These are phyloP conservation scores for Benincasa hispida DNA, from an alignment of 306 rosid species.

Conservation along the genomic window DNA sequence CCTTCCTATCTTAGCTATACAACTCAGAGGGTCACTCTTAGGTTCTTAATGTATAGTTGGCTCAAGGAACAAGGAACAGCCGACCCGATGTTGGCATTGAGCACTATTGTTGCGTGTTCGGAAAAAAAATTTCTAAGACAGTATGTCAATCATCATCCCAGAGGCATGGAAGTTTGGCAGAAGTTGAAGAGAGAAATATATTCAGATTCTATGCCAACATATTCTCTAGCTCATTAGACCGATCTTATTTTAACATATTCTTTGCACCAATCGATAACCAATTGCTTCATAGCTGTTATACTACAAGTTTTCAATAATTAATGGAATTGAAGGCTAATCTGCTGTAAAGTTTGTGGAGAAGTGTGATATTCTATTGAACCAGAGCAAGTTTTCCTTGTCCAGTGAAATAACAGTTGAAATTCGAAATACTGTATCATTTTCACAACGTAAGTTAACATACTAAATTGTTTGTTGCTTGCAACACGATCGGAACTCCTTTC, in stretches of 20 bases:
- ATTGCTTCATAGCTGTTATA: neutral
- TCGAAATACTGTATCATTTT: neutral
- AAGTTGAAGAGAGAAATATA: slow-evolving; percentile 28
- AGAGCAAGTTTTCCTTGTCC: neutral
- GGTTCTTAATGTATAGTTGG: slow-evolving; percentile 61
- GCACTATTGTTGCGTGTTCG: slow-evolving; percentile 43
- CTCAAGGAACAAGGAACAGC: slow-evolving; percentile 39
- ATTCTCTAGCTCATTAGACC: neutral
- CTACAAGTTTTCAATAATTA: neutral
- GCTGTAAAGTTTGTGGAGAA: neutral
- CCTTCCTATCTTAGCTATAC: slow-evolving; percentile 49
- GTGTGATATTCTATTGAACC: too few species aligned
- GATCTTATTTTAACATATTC: neutral
- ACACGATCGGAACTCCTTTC: neutral
- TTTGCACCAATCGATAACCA: neutral
- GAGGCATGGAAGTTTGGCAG: slow-evolving; percentile 53
- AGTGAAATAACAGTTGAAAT: neutral
- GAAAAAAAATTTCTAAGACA: slow-evolving; percentile 24
- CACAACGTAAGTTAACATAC: neutral
- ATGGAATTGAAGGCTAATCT: too few species aligned
- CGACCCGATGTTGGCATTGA: slow-evolving; percentile 28
- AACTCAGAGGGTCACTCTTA: slow-evolving; percentile 36
- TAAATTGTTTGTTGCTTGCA: neutral
- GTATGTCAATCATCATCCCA: slow-evolving; percentile 54
- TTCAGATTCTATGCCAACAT: neutral